phyloP scores from a whole-genome alignment of 2,329 filamentous ascomycete genomes.

The Cytospora piceicola region DNA sequence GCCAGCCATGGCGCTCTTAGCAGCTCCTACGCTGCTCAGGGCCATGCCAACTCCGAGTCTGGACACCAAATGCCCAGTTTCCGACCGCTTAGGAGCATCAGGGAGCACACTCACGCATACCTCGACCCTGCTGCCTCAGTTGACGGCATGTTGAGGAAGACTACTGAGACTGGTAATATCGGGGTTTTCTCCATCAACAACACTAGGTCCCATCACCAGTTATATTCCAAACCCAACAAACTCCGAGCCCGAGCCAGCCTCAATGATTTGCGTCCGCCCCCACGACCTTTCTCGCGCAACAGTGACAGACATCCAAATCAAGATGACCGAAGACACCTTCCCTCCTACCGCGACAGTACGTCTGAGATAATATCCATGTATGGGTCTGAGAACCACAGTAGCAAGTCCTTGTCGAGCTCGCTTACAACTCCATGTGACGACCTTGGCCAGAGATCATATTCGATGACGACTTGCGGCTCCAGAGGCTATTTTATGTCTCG shows the following conservation, averaged over 20 bases:
- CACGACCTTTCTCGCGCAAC: conserved; percentile 39
- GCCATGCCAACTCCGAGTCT: conserved; percentile 30
- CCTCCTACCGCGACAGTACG: conserved; percentile 55
- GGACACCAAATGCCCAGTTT: conserved; percentile 33
- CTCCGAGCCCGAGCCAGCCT: conserved; percentile 39
- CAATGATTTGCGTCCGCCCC: conserved; percentile 37
- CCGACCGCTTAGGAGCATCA: conserved; percentile 49
- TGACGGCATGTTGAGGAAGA: conserved; percentile 69
- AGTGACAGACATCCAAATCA: conserved; percentile 40
- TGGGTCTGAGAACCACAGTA: conserved; percentile 50
- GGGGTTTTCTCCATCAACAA: conserved; percentile 64
- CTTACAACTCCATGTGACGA: conserved; percentile 50
- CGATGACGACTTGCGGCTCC: conserved; percentile 57
- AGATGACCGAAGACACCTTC: conserved; percentile 50
- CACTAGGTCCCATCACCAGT: conserved; percentile 46
- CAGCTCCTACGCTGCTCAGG: conserved; percentile 39
- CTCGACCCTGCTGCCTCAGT: conserved; percentile 57
- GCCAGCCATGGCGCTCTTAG: conserved; percentile 47
- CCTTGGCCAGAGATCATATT: conserved; percentile 54
- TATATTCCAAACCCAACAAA: conserved; percentile 38
- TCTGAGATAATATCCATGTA: conserved; percentile 63
- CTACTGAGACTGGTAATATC: conserved; percentile 68
- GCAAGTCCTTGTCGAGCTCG: conserved; percentile 47
- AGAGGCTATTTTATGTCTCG: conserved; percentile 18
- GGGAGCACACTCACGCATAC: conserved; percentile 46